phyloP scores from a whole-genome alignment of 1,284 basidiomycete genomes.

The Tilletia caries region DNA sequence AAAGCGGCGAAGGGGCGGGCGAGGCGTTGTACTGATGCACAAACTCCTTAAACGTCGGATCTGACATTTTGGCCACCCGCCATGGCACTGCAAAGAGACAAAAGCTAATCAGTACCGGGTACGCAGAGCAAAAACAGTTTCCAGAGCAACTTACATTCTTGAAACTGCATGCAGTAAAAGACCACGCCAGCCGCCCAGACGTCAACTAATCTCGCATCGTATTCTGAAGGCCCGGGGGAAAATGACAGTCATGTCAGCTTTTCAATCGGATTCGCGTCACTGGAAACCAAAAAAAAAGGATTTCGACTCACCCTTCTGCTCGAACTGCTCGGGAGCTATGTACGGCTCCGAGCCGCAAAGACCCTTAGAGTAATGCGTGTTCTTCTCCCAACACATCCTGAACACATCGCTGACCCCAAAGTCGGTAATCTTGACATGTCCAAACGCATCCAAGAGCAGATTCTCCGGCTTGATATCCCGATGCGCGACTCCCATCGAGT shows the following conservation, averaged over 20 bases:
- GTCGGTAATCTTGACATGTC: slow-evolving; percentile 97
- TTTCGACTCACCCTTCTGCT: slow-evolving; percentile 80
- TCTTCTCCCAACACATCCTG: slow-evolving; percentile 94
- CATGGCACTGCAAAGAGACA: slow-evolving; percentile 60
- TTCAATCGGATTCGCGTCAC: neutral
- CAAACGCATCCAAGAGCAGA: slow-evolving; percentile 83
- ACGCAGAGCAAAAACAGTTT: neutral
- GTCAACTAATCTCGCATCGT: slow-evolving; percentile 93
- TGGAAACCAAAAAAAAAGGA: neutral
- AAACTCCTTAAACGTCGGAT: slow-evolving; percentile 80
- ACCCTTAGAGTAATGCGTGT: slow-evolving; percentile 93
- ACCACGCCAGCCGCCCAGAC: slow-evolving; percentile 96
- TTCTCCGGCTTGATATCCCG: slow-evolving; percentile 99
- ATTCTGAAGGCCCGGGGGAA: slow-evolving; percentile 62
- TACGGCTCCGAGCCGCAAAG: slow-evolving; percentile 97
- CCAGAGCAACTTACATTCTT: slow-evolving; percentile 28
- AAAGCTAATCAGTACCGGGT: no score
- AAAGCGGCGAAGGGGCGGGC: slow-evolving; percentile 61
- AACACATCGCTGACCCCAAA: slow-evolving; percentile 98
- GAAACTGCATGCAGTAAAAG: slow-evolving; percentile 79
- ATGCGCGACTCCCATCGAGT: slow-evolving; percentile 94
- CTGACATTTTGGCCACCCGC: slow-evolving; percentile 83
- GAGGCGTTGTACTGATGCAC: slow-evolving; percentile 62
- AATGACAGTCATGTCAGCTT: neutral
- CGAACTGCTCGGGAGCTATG: slow-evolving; percentile 95